Evolutionary conservation across 768 basidiomycete genomes (phyloP).

Genomic region (Boletus vermiculosoides): DNA sequence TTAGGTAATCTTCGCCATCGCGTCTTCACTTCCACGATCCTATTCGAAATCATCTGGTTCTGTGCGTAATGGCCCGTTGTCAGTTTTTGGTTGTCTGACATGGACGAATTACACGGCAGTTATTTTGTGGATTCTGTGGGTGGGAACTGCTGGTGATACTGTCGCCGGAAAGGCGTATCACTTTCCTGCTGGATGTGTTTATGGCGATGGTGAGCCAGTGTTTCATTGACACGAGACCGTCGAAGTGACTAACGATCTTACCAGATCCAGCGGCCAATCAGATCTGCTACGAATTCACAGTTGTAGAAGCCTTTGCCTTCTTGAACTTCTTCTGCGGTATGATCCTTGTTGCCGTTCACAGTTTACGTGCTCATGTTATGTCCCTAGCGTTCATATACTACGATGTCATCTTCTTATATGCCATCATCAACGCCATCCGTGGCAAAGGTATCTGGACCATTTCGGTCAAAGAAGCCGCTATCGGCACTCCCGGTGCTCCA

Average conservation of each 20-base stretch:
- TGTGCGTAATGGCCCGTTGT: conserved; percentile 13
- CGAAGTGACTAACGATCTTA: neutral
- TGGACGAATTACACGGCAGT: conserved; percentile 9
- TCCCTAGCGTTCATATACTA: conserved; percentile 27
- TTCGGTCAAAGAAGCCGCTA: conserved; percentile 23
- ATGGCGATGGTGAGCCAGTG: conserved; percentile 6
- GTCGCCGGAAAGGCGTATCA: conserved; percentile 1
- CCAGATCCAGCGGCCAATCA: conserved; percentile 12
- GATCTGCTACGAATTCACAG: conserved; percentile 20
- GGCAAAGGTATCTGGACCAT: conserved; percentile 25
- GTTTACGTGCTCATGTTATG: neutral
- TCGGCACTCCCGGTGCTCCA: neutral
- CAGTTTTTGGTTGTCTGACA: neutral
- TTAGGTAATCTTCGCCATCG: conserved; percentile 8
- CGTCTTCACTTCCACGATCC: conserved; percentile 21
- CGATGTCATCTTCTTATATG: conserved; percentile 21
- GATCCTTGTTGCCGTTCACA: neutral
- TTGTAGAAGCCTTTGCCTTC: conserved; percentile 23
- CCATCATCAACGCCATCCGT: conserved; percentile 20
- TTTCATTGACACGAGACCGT: neutral
- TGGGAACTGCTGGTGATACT: conserved; percentile 13
- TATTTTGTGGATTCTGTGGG: conserved; percentile 26
- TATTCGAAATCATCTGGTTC: conserved; percentile 29
- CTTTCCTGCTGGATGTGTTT: conserved; percentile 22
- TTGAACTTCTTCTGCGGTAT: conserved; percentile 25